Conservation (phyloP, 2,329 filamentous ascomycete species). For the Colletotrichum noveboracense region DNA sequence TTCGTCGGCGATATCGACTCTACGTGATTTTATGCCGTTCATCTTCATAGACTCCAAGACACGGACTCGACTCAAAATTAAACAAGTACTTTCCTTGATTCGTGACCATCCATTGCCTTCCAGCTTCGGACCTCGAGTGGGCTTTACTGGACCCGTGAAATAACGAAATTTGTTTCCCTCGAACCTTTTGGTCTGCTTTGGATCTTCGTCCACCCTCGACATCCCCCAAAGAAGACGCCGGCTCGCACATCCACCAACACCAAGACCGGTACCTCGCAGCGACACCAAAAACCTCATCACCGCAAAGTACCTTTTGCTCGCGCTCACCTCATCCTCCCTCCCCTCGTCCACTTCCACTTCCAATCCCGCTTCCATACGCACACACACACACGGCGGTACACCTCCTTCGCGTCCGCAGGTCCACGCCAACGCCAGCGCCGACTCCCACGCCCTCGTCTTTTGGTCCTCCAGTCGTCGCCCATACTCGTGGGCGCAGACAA, state of each 20-base stretch:
- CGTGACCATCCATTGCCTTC: not conserved
- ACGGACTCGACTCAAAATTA: not conserved
- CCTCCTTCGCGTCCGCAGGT: not conserved
- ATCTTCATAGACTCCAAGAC: not conserved
- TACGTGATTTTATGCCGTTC: not conserved
- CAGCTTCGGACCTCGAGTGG: not conserved
- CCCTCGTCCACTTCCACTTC: conserved; percentile 6
- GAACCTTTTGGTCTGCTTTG: not conserved
- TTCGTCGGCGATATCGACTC: not conserved
- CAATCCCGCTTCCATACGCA: not conserved
- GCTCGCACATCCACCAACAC: not conserved
- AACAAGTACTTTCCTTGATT: not conserved
- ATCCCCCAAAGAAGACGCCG: not conserved
- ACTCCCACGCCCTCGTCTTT: not conserved
- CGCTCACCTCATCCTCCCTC: not conserved
- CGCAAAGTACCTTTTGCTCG: not conserved
- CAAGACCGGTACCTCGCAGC: not conserved
- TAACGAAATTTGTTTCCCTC: not conserved
- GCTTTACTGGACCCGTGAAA: not conserved
- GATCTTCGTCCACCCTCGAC: not conserved
- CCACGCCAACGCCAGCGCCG: not conserved
- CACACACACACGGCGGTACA: not conserved
- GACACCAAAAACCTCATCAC: not conserved
- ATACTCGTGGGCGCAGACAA: not conserved
- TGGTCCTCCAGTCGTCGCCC: not conserved